phyloP scores from a whole-genome alignment of 2,329 filamentous ascomycete species.

The Ophidiomyces ophidiicola region DNA sequence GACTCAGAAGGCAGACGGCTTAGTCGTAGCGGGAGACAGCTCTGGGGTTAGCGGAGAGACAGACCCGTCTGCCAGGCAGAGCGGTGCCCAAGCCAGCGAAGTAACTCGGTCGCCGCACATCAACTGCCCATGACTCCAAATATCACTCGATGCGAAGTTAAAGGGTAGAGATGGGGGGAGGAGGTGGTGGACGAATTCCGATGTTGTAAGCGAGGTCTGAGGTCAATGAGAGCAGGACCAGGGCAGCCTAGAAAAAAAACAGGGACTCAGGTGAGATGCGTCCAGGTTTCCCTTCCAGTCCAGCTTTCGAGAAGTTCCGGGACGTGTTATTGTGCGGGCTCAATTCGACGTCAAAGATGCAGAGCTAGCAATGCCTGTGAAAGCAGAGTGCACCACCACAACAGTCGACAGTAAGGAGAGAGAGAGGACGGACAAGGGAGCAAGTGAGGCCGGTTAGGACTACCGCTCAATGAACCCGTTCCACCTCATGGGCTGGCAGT shows the following conservation, averaged over 20 bases:
- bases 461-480: background rate
- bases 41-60: constrained; percentile 19
- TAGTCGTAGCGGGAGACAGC: background rate
- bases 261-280: background rate
- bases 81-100: constrained; percentile 31
- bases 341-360: constrained; percentile 3
- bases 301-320: background rate
- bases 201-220: background rate
- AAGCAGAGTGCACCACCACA: background rate
- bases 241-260: background rate
- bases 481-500: background rate
- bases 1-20: constrained; percentile 1
- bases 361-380: too few relatives aligned
- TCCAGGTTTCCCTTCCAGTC: background rate
- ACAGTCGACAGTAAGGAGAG: background rate
- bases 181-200: background rate
- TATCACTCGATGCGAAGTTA: background rate
- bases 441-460: background rate
- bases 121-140: constrained; percentile 24
- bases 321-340: background rate
- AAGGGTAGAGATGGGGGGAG: background rate
- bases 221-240: background rate
- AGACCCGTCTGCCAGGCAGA: constrained; percentile 35
- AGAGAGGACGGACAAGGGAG: background rate
- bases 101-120: constrained; percentile 32